Evolutionary conservation across 805 yeast species (phyloP), one percentile per base, ranked within the genome.

Genomic region (Metschnikowia reukaufii): DNA sequence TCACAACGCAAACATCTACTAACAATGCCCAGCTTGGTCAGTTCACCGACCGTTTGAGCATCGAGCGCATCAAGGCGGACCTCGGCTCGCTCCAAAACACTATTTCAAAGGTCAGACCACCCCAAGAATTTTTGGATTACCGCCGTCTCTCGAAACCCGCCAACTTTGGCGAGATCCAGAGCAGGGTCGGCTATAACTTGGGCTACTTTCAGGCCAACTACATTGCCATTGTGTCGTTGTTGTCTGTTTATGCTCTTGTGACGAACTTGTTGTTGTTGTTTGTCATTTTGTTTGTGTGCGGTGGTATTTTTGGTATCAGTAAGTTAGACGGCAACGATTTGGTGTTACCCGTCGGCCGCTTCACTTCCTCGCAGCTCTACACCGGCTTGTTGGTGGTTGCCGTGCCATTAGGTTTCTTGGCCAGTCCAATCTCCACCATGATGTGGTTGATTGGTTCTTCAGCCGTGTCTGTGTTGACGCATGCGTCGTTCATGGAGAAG

Each of bases 391-490:
- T 88, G 47, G 74, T 89, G 52, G 74, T 92, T 50, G 81, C 89
- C 36, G 73, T 88, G 39, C 96, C 96, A 7, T 76, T 88, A 56
- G 92, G 92, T 19, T 78, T 94, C 59, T 72, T 89, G 52, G 96
- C 97, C 18, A 84, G 92, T 55, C 97, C 98, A 21, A 74, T 94
- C 52, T 79, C 92, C 43, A 87, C 97, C 4, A 66, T 94, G 66
- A 76, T 94, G 74, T 94, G 98, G 98, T 79, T 92, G 57, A 78
- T 86, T 57, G 94, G 96, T 57, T 87, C 96, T 13, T 84, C 94
- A 33, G 84, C 85, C 21, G 84, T 84, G 39, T 66, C 86, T 31
- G 87, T 92, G 34, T 70, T 90, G 39, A 78, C 89, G 3, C 99
- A 94, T 67, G 99, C 97, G 38, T 75, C 91, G 3, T 73, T 92